A percentile compares a stretch with the other conserved stretches of the same genome.
These are phyloP conservation scores for Tuber aestivum DNA, from an alignment of 495 filamentous ascomycete species.

Conservation along the genomic window DNA sequence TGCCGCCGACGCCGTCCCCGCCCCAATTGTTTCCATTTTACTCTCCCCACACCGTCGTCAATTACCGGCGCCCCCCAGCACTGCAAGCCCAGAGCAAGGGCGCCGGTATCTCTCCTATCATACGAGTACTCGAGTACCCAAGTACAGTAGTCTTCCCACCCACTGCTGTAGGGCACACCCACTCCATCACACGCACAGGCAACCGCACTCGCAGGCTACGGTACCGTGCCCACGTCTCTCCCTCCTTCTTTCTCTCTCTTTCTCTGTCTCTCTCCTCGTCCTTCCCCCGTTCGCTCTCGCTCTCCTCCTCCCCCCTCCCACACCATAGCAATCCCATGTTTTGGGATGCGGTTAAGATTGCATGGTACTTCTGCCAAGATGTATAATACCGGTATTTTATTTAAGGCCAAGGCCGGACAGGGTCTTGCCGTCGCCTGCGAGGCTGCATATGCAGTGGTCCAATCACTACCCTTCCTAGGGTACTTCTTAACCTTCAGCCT, in stretches of 20 bases:
- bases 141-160: background rate
- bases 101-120: background rate
- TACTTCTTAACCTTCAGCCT: conserved; percentile 23
- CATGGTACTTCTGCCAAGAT: conserved; percentile 24
- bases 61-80: background rate
- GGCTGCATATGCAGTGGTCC: conserved; percentile 20
- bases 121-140: no score
- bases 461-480: conserved; percentile 31
- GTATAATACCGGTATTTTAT: conserved; percentile 18
- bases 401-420: conserved; percentile 27
- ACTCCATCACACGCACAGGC: background rate
- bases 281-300: conserved; percentile 14
- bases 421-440: conserved; percentile 26
- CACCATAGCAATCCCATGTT: conserved; percentile 34
- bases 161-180: background rate
- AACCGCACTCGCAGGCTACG: no score
- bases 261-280: background rate
- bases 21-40: background rate
- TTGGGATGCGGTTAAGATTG: conserved; percentile 36
- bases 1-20: background rate
- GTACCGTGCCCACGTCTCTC: no score
- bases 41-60: background rate
- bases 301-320: conserved; percentile 20
- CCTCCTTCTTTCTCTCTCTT: no score
- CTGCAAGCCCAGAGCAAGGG: no score